Evolutionary conservation across 2,329 filamentous ascomycete species (phyloP).

Genomic region (Juglanconis sp.): DNA sequence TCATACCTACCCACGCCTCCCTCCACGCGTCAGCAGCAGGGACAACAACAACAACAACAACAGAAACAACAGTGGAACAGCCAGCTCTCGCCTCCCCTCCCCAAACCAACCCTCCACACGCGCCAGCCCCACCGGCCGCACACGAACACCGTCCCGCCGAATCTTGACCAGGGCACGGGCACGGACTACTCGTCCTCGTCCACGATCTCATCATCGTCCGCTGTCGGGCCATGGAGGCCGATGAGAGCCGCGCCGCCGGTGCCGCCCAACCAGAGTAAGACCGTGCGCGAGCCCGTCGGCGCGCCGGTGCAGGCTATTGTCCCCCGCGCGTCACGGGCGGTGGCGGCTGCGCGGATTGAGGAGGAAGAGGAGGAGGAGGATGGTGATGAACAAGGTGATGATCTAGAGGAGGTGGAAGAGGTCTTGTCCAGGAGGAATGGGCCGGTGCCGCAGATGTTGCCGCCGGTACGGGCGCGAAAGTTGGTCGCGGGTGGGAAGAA

Average conservation of each 20-base stretch:
- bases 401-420: not conserved
- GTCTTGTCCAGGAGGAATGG: not conserved
- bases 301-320: constrained; percentile 6
- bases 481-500: constrained; percentile 16
- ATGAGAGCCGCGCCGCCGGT: not conserved
- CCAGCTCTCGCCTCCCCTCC: constrained; percentile 1
- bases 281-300: not conserved
- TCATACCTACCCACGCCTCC: constrained; percentile 6
- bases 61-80: not conserved
- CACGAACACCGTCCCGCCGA: not conserved
- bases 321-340: not conserved
- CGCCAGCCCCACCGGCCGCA: not conserved
- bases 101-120: not conserved
- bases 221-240: not conserved
- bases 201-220: not conserved
- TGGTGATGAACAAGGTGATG: not conserved
- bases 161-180: not conserved
- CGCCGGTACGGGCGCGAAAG: not conserved
- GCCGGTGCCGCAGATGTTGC: too few relatives aligned
- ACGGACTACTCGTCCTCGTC: not conserved
- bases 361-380: constrained; percentile 1
- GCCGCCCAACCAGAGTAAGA: not conserved
- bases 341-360: constrained; percentile 1
- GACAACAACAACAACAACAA: not conserved
- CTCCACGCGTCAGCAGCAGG: not conserved